These are phyloP conservation scores for Puccinia coronata DNA, from an alignment of 1,284 basidiomycete genomes.

Conservation along the genomic window DNA sequence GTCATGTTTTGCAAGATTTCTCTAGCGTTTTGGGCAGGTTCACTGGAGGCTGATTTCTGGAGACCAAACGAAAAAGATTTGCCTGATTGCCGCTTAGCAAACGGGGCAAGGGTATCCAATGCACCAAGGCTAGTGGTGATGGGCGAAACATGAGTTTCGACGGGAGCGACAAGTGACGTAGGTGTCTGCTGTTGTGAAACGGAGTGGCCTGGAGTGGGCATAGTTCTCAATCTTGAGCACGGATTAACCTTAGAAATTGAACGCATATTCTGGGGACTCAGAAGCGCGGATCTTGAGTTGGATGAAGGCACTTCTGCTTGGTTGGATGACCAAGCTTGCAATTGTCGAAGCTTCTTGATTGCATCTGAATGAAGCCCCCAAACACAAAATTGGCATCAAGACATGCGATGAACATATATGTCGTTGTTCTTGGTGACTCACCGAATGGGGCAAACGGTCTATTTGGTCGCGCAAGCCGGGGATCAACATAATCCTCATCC, in stretches of 20 bases:
- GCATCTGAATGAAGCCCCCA: not conserved
- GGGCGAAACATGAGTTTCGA: slow-evolving; percentile 2
- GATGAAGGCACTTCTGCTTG: not conserved
- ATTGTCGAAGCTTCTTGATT: not conserved
- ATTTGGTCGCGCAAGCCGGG: not conserved
- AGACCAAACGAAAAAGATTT: not conserved
- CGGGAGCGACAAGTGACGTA: not conserved
- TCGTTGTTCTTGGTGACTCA: not conserved
- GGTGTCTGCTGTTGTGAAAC: not conserved
- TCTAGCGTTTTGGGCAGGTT: not conserved
- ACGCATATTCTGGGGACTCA: not conserved
- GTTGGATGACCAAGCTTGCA: not conserved
- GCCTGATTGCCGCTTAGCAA: slow-evolving; percentile 15
- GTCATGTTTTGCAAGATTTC: slow-evolving; percentile 23
- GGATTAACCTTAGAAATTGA: not conserved
- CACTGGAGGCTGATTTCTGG: not conserved
- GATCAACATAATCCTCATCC: not conserved
- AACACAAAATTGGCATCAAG: not conserved
- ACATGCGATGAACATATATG: not conserved
- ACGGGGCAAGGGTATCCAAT: slow-evolving; percentile 17
- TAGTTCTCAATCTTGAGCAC: not conserved
- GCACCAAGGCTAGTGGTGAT: slow-evolving; percentile 9
- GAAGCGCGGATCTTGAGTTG: not conserved
- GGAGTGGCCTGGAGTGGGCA: not conserved
- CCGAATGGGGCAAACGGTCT: not conserved